A percentile compares a stretch with the other conserved stretches of the same genome.
Evolutionary conservation across 2,329 filamentous ascomycete genomes (phyloP).

Genomic region (Eurotiales sp.): DNA sequence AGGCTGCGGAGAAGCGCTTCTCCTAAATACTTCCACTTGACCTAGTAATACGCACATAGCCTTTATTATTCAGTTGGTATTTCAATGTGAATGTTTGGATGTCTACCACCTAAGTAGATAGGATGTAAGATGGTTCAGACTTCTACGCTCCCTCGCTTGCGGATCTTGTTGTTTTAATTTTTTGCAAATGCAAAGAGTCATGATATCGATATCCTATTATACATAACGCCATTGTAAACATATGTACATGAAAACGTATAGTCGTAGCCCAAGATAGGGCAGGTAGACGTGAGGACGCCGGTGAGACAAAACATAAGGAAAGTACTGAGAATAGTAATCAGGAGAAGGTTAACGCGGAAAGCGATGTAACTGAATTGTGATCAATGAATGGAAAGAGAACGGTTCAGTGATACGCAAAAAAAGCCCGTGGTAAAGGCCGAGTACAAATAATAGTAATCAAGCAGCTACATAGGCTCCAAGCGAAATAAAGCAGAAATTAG

Average conservation of each 20-base stretch:
- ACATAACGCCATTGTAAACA: slow-evolving; percentile 1
- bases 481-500: background rate
- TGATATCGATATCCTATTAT: slow-evolving; percentile 3
- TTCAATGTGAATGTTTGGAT: background rate
- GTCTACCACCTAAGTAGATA: background rate
- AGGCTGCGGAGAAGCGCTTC: slow-evolving; percentile 76
- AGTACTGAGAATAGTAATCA: no score
- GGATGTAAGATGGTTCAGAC: background rate
- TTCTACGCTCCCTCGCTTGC: no score
- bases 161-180: no score
- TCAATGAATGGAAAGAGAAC: background rate
- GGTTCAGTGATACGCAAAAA: background rate
- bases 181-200: background rate
- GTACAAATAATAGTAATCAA: no score
- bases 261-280: background rate
- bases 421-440: background rate
- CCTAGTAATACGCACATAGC: background rate
- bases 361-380: no score
- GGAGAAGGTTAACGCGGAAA: no score
- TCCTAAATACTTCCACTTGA: slow-evolving; percentile 9
- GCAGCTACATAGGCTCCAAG: background rate
- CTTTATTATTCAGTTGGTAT: background rate
- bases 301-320: no score
- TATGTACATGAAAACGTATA: slow-evolving; percentile 8
- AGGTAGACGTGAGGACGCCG: background rate